A percentile compares a stretch with the other conserved stretches of the same genome.
These are phyloP conservation scores for Santalum album DNA, from an alignment of 164 flowering plant genomes.

Conservation along the genomic window DNA sequence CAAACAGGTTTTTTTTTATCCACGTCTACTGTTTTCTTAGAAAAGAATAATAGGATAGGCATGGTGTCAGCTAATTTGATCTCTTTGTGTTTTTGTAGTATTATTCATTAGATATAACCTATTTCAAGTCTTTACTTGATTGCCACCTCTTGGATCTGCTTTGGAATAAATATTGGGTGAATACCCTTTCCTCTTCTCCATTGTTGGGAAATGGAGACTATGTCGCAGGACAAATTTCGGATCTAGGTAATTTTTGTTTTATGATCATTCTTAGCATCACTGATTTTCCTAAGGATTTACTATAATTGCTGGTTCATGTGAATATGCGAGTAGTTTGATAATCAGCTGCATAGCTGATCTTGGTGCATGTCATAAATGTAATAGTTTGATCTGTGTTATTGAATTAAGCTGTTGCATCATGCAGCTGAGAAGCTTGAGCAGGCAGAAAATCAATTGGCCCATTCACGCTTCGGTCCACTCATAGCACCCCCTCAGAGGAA, in stretches of 20 bases:
- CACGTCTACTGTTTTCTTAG: neutral
- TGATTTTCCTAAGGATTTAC: no score
- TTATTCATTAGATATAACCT: conserved; percentile 89
- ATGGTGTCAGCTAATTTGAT: neutral
- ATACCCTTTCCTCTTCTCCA: conserved; percentile 94
- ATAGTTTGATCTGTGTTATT: no score
- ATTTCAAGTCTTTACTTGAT: conserved; percentile 95
- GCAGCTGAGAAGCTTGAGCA: conserved; percentile 98
- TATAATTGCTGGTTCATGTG: no score
- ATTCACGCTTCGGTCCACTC: conserved; percentile 74
- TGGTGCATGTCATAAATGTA: no score
- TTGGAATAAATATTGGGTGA: conserved; percentile 99
- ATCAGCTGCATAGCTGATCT: no score
- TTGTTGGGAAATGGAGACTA: conserved; percentile 90
- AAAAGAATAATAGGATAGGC: no score
- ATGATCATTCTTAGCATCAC: neutral
- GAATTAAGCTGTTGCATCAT: conserved; percentile 11
- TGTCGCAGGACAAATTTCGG: conserved; percentile 98
- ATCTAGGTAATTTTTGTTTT: conserved; percentile 53
- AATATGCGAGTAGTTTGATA: neutral
- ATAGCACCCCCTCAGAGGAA: conserved; percentile 64
- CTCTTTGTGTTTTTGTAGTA: conserved; percentile 43
- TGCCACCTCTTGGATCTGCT: conserved; percentile 85
- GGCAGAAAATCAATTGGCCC: conserved; percentile 85
- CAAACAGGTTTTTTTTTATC: conserved; percentile 57